Base-by-base conservation (phyloP, 2,329 filamentous ascomycete species). In the Diaporthe sp. region DNA sequence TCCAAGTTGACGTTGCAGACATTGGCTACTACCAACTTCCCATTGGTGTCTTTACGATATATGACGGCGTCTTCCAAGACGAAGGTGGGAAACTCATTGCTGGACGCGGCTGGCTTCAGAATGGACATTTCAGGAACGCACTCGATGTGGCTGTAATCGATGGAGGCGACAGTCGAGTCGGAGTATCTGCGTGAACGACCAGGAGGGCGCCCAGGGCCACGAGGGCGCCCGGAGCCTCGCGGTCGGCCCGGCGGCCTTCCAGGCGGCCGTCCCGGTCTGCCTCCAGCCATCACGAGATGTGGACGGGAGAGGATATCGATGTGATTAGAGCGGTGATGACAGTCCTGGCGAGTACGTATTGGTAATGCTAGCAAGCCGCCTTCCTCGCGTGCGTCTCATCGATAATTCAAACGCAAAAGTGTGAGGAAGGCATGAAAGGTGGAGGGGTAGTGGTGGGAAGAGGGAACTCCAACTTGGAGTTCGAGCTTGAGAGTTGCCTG, bases 31-130 rank as follows among this genome's bases (percentile, higher is more conserved):
- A 90, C 81, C n/a, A 87, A 87, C 39, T 83, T 82, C 42, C 89
- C 88, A 78, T 92, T 87, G 12, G 61, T 19, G 7, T 44, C 25
- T 62, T 84, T 86, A 67, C 85, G 84, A 77, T 90, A 88, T n/a
- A 94, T 87, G 25, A 89, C 86, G 51, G 89, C 92, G 80, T 94
- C 88, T 68, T 81, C 86, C 57, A 95, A 85, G 8, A 90, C 85
- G 80, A 93, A 94, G 67, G 88, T 88, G 4, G 92, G 90, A 87
- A 91, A 93, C 22, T 90, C 83, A 78, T 86, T 78, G 78, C 69
- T 78, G 51, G 84, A 69, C 72, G 79, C 53, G 39, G 79, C 77
- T 0, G 83, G 81, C 74, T 85, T 85, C 12, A 88, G 81, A 1
- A 88, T 74, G 1, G 80, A 77, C 6, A 77, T 76, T 74, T 87